These are phyloP conservation scores for Rutstroemia sp. DNA, from an alignment of 2,329 filamentous ascomycete species.

Conservation along the genomic window DNA sequence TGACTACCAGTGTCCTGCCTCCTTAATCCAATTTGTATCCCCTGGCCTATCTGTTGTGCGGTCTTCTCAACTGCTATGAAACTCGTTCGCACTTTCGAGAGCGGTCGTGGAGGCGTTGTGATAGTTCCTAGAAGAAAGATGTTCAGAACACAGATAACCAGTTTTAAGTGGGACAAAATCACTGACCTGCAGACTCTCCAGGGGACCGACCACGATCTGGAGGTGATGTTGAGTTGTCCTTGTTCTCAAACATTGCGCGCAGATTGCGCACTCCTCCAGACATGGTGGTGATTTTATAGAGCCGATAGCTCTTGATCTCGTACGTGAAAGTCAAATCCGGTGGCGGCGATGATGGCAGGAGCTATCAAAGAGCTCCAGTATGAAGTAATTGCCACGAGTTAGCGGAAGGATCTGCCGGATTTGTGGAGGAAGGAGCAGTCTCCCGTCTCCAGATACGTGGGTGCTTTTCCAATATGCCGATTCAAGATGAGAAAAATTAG, in stretches of 20 bases:
- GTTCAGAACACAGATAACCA: slow-evolving; percentile 13
- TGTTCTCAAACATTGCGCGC: slow-evolving; percentile 74
- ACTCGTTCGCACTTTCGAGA: slow-evolving; percentile 68
- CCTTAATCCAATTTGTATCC: slow-evolving; percentile 35
- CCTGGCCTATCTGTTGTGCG: slow-evolving; percentile 28
- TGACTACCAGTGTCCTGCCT: slow-evolving; percentile 28
- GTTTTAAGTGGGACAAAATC: slow-evolving; percentile 10
- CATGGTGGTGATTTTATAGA: slow-evolving; percentile 17
- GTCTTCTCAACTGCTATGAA: slow-evolving; percentile 63
- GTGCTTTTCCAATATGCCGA: background rate
- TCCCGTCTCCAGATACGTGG: background rate
- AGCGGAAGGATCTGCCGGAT: slow-evolving; percentile 1
- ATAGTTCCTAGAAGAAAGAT: slow-evolving; percentile 18
- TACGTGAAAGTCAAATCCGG: slow-evolving; percentile 2
- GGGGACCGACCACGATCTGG: slow-evolving; percentile 62
- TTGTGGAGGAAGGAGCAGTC: slow-evolving; percentile 3
- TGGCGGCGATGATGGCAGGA: background rate
- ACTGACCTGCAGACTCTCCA: slow-evolving; percentile 40
- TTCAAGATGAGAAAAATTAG: background rate
- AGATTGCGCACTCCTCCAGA: slow-evolving; percentile 48
- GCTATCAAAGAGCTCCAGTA: background rate
- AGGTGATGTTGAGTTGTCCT: slow-evolving; percentile 47
- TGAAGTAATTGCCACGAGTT: slow-evolving; percentile 5
- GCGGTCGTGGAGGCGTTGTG: slow-evolving; percentile 49
- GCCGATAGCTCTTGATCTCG: slow-evolving; percentile 5